Evolutionary conservation across 805 yeast species (phyloP), one percentile per base, ranked within the genome.

Genomic region (Candida sonorensis): DNA sequence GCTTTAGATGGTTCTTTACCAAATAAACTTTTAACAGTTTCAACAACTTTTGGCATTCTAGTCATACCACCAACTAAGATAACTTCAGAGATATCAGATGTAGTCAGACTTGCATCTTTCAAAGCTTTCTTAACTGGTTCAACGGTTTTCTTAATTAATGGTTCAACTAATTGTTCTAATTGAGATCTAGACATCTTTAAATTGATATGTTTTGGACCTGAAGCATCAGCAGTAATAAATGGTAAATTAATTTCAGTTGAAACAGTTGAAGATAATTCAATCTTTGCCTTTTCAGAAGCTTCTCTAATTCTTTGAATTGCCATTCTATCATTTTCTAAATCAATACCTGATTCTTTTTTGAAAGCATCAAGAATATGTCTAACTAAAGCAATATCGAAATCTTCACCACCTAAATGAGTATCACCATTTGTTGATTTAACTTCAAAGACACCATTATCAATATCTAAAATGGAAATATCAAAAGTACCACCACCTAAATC

Each of bases 401-500:
- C 94, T 68, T 83, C 94, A 71, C 94, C 94, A 69, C 94, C 94
- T 58, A 83, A 69, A 67, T 83, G 94, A 48, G 94, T 83, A 67
- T 83, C 92, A 78, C 94, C 97, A 67, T 88, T 88, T 58, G 97
- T 87, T 42, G 96, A 85, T 71, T 87, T 87, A 62, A 87, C 97
- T 74, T 87, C 97, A 55, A 87, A 87, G 48, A 87, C 97, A 74
- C 97, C 97, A 59, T 87, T 86, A 68, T 88, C 95, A 53, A 87
- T 88, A 72, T 88, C 97, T 59, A 87, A 75, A 61, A 87, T 84
- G 51, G 97, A 87, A 66, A 87, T 81, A 81, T 87, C 97, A 62
- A 87, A 87, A 55, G 97, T 87, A 78, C 97, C 97, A 65, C 97
- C 97, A 78, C 97, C 97, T 57, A 87, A 75, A 68, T 87, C 97